Percentiles rank a stretch among this genome's conserved stretches.
Conservation (phyloP, 1,284 basidiomycete genomes). For the Coniferiporia sulphurascens region DNA sequence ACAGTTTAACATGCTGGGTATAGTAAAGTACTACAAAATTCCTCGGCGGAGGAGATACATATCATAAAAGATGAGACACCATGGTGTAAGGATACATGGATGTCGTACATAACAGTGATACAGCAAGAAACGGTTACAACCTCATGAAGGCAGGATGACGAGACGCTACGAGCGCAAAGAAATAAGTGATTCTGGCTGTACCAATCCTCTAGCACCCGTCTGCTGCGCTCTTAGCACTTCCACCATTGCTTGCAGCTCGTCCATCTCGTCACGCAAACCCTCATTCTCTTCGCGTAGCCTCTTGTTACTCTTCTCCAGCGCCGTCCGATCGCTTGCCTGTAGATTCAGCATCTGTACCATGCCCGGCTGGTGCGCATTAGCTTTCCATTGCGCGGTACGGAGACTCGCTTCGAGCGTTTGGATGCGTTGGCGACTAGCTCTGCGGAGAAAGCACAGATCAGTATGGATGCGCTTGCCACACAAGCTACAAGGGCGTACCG, state of each 20-base stretch:
- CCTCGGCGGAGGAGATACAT: background rate
- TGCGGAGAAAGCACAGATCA: constrained; percentile 24
- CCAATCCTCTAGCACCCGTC: constrained; percentile 41
- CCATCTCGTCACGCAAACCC: constrained; percentile 56
- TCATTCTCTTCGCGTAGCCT: constrained; percentile 53
- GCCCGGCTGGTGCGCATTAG: constrained; percentile 31
- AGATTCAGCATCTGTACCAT: constrained; percentile 34
- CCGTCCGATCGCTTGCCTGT: constrained; percentile 35
- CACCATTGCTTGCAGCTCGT: constrained; percentile 69
- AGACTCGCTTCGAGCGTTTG: constrained; percentile 54
- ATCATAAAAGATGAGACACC: background rate
- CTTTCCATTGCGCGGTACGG: constrained; percentile 32
- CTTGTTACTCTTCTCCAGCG: constrained; percentile 42
- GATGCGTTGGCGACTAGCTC: constrained; percentile 50
- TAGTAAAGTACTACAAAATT: background rate
- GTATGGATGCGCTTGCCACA: constrained; percentile 1
- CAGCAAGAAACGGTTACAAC: no score
- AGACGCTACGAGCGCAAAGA: background rate
- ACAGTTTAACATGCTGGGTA: background rate
- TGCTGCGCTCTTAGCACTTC: constrained; percentile 56
- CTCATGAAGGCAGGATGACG: background rate
- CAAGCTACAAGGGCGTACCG: constrained; percentile 37
- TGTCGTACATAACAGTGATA: no score
- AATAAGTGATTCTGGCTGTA: constrained; percentile 14
- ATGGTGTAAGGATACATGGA: background rate